Conservation (phyloP, 2,329 filamentous ascomycete genomes). For the Hypoxylon sp. region DNA sequence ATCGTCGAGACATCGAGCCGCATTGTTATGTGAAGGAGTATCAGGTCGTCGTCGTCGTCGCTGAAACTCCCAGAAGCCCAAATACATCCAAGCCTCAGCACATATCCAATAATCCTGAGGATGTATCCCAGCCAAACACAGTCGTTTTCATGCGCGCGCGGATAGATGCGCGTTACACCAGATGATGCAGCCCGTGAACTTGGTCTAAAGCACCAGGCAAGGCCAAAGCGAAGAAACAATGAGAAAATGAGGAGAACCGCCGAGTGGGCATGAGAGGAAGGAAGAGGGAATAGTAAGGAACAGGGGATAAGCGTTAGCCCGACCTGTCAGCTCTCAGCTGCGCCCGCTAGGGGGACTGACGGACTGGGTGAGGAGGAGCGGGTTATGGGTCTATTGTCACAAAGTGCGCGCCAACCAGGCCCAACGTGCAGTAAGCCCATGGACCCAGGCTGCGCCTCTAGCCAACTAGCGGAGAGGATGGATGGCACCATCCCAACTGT, state of each 20-base stretch:
- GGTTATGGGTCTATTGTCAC: constrained; percentile 35
- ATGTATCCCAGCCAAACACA: constrained; percentile 24
- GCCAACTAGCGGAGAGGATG: constrained; percentile 28
- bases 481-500: constrained; percentile 39
- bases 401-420: constrained; percentile 34
- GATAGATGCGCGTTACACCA: constrained; percentile 16
- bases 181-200: constrained; percentile 17
- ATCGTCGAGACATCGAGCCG: constrained; percentile 46
- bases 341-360: constrained; percentile 37
- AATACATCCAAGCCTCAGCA: constrained; percentile 37
- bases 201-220: constrained; percentile 24
- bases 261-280: constrained; percentile 28
- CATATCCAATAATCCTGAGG: constrained; percentile 25
- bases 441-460: constrained; percentile 37
- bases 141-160: constrained; percentile 3
- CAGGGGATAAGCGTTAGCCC: constrained; percentile 22
- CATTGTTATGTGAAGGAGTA: constrained; percentile 43
- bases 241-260: constrained; percentile 31
- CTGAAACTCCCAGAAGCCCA: constrained; percentile 38
- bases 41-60: constrained; percentile 37
- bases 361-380: constrained; percentile 34
- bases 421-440: constrained; percentile 37
- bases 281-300: constrained; percentile 28
- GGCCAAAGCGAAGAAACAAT: constrained; percentile 26
- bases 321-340: constrained; percentile 43